Evolutionary conservation across 2,329 filamentous ascomycete genomes (phyloP).

Genomic region (Periconia macrospinosa): DNA sequence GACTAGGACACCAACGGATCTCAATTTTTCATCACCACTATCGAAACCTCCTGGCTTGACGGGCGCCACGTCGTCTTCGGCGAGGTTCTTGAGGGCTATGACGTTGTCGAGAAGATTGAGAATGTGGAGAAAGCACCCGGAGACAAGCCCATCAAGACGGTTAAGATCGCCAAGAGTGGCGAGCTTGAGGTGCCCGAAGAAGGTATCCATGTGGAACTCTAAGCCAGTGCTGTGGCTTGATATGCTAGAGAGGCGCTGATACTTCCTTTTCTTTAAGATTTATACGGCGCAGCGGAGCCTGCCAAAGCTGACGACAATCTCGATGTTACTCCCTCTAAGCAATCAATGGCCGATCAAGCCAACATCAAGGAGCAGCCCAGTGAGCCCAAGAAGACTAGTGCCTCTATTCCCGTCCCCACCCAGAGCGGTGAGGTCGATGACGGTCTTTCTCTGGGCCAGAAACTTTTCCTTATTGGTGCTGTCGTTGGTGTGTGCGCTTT

Average conservation of each 20-base stretch:
- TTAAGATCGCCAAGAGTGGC: constrained; percentile 83
- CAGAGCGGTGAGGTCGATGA: constrained; percentile 21
- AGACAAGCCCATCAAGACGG: constrained; percentile 68
- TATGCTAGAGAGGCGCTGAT: constrained; percentile 47
- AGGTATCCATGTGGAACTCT: constrained; percentile 93
- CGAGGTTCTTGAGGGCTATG: constrained; percentile 84
- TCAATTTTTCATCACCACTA: constrained; percentile 90
- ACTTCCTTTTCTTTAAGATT: constrained; percentile 46
- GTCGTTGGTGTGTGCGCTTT: constrained; percentile 47
- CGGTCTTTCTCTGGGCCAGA: constrained; percentile 48
- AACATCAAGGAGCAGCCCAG: constrained; percentile 29
- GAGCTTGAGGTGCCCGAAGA: constrained; percentile 81
- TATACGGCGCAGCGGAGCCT: constrained; percentile 47
- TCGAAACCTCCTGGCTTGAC: constrained; percentile 79
- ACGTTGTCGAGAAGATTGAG: constrained; percentile 78
- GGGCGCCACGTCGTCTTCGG: constrained; percentile 85
- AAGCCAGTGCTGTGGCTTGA: constrained; percentile 48
- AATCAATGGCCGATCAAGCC: constrained; percentile 17
- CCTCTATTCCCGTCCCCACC: constrained; percentile 20
- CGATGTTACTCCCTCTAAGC: constrained; percentile 40
- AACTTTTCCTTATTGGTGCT: constrained; percentile 49
- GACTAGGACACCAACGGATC: constrained; percentile 76
- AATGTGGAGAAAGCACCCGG: constrained; percentile 64
- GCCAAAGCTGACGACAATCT: constrained; percentile 46
- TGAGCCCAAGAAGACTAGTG: constrained; percentile 21